Conservation (phyloP, 192 early-diverging fungal genomes). For the Coemansia sp. region DNA sequence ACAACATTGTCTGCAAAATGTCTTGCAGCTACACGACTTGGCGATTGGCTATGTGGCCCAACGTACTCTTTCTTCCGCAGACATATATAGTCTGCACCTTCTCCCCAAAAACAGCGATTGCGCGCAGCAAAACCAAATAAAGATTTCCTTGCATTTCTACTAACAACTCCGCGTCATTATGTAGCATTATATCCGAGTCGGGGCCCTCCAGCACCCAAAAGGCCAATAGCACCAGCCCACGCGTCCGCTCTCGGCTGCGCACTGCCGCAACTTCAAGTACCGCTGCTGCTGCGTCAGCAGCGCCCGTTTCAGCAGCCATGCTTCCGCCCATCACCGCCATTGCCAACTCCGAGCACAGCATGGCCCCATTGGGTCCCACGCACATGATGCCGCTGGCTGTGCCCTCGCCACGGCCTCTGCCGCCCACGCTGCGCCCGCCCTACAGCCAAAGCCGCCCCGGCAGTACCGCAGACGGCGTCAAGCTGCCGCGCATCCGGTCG, state of each 20-base stretch:
- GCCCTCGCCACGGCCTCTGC: conserved; percentile 13
- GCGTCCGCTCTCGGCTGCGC: conserved; percentile 10
- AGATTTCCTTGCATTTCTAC: no score
- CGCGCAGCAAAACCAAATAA: conserved; percentile 1
- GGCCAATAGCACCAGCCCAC: conserved; percentile 11
- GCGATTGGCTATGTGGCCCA: no score
- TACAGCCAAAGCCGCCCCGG: conserved; percentile 27
- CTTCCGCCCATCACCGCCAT: conserved; percentile 38
- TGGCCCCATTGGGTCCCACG: neutral
- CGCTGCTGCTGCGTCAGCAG: neutral
- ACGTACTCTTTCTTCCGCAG: no score
- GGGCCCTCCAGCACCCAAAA: conserved; percentile 8
- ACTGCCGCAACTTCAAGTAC: neutral
- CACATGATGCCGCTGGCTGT: conserved; percentile 3
- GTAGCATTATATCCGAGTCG: conserved; percentile 44
- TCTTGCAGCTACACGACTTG: no score
- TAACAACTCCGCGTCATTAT: conserved; percentile 6
- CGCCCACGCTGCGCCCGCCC: conserved; percentile 21
- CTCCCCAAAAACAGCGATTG: conserved; percentile 8
- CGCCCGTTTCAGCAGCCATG: neutral
- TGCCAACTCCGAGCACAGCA: neutral
- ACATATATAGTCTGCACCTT: neutral
- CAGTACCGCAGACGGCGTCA: conserved; percentile 14
- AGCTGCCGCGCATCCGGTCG: conserved; percentile 42
- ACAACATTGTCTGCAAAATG: no score